Conservation (phyloP, 1,284 basidiomycete species). For the Bjerkandera adusta region DNA sequence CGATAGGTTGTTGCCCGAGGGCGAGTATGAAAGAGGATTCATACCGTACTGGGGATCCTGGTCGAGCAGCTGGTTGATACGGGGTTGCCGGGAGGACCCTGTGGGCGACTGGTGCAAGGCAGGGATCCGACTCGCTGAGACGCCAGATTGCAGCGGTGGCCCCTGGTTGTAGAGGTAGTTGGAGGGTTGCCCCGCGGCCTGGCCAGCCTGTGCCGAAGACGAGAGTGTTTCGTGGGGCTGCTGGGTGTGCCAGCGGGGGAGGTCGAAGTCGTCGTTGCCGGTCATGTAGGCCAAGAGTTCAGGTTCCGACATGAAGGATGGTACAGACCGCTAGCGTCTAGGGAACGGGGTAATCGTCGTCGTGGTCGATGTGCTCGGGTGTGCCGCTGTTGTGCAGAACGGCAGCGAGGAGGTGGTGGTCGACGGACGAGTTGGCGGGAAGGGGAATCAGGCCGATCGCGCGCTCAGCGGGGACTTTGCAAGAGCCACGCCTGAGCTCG, state of each 20-base stretch:
- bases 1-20: slow-evolving; percentile 48
- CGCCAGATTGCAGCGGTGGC: slow-evolving; percentile 36
- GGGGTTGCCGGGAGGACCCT: slow-evolving; percentile 51
- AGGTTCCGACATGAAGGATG: slow-evolving; percentile 44
- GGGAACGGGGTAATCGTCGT: slow-evolving; percentile 11
- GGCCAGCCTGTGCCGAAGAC: slow-evolving; percentile 58
- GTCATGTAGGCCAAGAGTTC: slow-evolving; percentile 51
- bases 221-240: slow-evolving; percentile 56
- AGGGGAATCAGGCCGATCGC: slow-evolving; percentile 27
- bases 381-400: slow-evolving; percentile 11
- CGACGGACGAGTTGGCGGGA: slow-evolving; percentile 19
- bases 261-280: slow-evolving; percentile 64
- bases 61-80: slow-evolving; percentile 63
- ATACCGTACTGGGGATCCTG: slow-evolving; percentile 49
- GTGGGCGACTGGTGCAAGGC: slow-evolving; percentile 30
- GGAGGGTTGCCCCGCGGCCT: slow-evolving; percentile 48
- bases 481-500: neutral
- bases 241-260: slow-evolving; percentile 79
- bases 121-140: slow-evolving; percentile 25
- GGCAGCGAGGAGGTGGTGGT: slow-evolving; percentile 14
- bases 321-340: slow-evolving; percentile 12
- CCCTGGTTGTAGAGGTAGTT: slow-evolving; percentile 39
- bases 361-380: slow-evolving; percentile 10
- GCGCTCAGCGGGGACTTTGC: slow-evolving; percentile 14
- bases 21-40: slow-evolving; percentile 50